Conservation (phyloP, 1,284 basidiomycete species). For the Ustilago hordei region DNA sequence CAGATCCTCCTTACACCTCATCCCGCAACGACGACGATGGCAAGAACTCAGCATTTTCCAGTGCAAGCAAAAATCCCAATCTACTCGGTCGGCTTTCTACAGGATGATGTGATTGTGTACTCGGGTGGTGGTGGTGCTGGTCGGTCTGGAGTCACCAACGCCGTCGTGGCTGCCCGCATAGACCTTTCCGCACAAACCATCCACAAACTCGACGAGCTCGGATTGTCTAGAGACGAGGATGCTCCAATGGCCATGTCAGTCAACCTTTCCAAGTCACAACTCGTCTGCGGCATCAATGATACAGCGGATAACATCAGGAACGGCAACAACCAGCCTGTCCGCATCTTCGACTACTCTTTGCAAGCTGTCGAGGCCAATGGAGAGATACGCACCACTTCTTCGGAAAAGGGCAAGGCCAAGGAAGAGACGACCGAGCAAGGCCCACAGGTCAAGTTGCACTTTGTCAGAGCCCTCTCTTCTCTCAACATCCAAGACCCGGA, state of each 20-base stretch:
- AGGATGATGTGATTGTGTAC: slow-evolving; percentile 59
- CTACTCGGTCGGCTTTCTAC: slow-evolving; percentile 62
- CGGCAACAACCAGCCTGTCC: slow-evolving; percentile 55
- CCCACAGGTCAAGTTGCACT: slow-evolving; percentile 31
- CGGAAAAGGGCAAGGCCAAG: slow-evolving; percentile 35
- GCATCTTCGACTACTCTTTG: slow-evolving; percentile 54
- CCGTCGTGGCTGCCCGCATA: slow-evolving; percentile 52
- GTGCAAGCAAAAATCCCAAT: slow-evolving; percentile 59
- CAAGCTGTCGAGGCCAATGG: not conserved
- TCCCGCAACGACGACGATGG: slow-evolving; percentile 21
- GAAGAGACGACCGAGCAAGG: slow-evolving; percentile 11
- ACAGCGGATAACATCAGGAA: slow-evolving; percentile 32
- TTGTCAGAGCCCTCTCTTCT: slow-evolving; percentile 29
- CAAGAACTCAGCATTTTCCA: slow-evolving; percentile 51
- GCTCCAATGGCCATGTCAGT: slow-evolving; percentile 67
- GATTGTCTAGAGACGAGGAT: slow-evolving; percentile 62
- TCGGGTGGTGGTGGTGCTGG: slow-evolving; percentile 66
- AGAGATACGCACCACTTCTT: slow-evolving; percentile 1
- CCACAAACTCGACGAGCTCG: slow-evolving; percentile 48
- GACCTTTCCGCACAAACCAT: slow-evolving; percentile 32
- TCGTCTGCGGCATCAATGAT: slow-evolving; percentile 65
- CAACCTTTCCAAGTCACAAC: slow-evolving; percentile 29
- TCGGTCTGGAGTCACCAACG: slow-evolving; percentile 64
- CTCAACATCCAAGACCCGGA: slow-evolving; percentile 57
- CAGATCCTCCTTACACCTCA: not conserved